Percentiles rank a stretch among this genome's conserved stretches.
Evolutionary conservation across 331 rosid genomes (phyloP).

Genomic region (Stylosanthes scabra): DNA sequence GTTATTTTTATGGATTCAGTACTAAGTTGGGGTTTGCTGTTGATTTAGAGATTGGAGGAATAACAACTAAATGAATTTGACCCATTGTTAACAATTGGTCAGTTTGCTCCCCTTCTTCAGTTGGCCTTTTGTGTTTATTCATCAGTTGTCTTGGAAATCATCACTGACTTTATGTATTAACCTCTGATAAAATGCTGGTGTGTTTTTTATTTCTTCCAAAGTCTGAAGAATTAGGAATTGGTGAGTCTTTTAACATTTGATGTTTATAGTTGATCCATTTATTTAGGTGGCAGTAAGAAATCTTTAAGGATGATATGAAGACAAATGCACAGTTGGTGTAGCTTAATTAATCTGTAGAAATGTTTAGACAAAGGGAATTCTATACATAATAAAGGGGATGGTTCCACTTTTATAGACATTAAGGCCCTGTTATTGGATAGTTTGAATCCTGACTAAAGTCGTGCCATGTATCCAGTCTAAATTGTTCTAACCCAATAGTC

Average conservation of each 20-base stretch:
- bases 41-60: conserved; percentile 28
- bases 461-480: not conserved
- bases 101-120: not conserved
- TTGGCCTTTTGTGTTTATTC: not conserved
- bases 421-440: not conserved
- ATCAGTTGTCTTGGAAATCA: not conserved
- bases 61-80: conserved; percentile 30
- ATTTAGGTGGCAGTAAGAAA: conserved; percentile 1
- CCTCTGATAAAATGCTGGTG: not conserved
- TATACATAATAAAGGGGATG: not conserved
- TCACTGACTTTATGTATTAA: not conserved
- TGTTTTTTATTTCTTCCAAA: conserved; percentile 1
- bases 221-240: not conserved
- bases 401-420: not conserved
- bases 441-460: not conserved
- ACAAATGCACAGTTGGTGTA: conserved; percentile 4
- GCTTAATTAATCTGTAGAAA: conserved; percentile 1
- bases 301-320: not conserved
- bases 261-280: not conserved
- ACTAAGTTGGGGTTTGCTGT: conserved; percentile 16
- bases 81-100: conserved; percentile 11
- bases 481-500: not conserved
- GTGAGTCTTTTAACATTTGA: not conserved
- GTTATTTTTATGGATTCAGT: not conserved
- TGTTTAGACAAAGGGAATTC: not conserved